phyloP scores from a whole-genome alignment of 257 asterid genomes.

The Nicotiana knightiana region DNA sequence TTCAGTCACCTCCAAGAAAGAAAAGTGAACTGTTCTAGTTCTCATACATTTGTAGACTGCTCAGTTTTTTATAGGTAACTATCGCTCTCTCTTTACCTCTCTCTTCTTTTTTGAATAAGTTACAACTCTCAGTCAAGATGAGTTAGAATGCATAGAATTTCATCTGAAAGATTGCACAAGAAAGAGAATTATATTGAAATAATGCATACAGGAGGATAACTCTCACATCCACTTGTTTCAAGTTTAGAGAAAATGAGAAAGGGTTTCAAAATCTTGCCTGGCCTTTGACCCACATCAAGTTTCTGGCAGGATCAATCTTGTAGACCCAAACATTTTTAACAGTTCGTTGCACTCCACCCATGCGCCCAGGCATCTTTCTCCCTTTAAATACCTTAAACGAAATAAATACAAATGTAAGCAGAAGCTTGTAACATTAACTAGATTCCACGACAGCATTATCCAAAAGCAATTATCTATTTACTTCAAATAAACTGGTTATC shows the following conservation, averaged over 20 bases:
- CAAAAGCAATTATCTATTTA: not conserved
- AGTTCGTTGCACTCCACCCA: constrained; percentile 84
- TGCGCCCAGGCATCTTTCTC: constrained; percentile 93
- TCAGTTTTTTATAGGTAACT: not conserved
- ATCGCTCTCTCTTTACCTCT: not conserved
- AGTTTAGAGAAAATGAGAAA: not conserved
- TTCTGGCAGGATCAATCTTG: constrained; percentile 92
- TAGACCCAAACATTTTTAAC: constrained; percentile 89
- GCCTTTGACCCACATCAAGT: constrained; percentile 83
- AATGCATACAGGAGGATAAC: not conserved
- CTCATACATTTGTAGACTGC: not conserved
- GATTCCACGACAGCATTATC: not conserved
- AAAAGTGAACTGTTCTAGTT: not conserved
- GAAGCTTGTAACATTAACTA: not conserved
- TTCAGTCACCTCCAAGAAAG: not conserved
- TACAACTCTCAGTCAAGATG: not conserved
- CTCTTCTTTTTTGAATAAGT: not conserved
- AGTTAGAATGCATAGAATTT: not conserved
- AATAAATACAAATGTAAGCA: constrained; percentile 3
- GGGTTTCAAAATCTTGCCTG: constrained; percentile 45
- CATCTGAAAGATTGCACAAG: not conserved
- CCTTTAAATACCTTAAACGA: constrained; percentile 65
- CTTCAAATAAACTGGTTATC: not conserved
- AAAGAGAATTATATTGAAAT: not conserved
- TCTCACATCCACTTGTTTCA: not conserved